Conservation (phyloP, 345 rosid species). For the Rhodamnia rubescens region DNA sequence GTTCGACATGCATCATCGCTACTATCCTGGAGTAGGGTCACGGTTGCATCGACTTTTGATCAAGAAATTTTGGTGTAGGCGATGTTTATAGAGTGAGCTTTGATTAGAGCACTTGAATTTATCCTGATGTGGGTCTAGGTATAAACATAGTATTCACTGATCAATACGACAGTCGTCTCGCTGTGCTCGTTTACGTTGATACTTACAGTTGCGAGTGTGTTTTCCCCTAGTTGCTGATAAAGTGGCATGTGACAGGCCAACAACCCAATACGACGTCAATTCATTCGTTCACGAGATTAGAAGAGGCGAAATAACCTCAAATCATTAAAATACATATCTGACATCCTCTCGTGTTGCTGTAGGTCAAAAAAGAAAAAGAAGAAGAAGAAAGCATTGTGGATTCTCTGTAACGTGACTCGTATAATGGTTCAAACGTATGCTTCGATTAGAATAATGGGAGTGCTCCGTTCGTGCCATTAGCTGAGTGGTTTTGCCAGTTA, state of each 20-base stretch:
- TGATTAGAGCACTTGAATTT: background rate
- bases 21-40: background rate
- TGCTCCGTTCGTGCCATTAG: background rate
- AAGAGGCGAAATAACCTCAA: background rate
- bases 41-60: background rate
- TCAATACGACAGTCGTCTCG: background rate
- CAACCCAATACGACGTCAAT: background rate
- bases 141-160: background rate
- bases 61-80: background rate
- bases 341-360: background rate
- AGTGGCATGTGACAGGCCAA: background rate
- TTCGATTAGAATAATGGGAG: background rate
- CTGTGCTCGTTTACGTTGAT: background rate
- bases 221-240: background rate
- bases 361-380: background rate
- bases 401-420: background rate
- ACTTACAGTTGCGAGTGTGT: background rate
- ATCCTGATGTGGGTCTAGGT: background rate
- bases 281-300: background rate
- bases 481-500: constrained; percentile 1
- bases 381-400: background rate
- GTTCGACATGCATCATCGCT: background rate
- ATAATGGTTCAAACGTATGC: background rate
- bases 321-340: background rate
- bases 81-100: background rate